These are phyloP conservation scores for Suillus tomentosus DNA, from an alignment of 768 basidiomycete genomes.

Conservation along the genomic window DNA sequence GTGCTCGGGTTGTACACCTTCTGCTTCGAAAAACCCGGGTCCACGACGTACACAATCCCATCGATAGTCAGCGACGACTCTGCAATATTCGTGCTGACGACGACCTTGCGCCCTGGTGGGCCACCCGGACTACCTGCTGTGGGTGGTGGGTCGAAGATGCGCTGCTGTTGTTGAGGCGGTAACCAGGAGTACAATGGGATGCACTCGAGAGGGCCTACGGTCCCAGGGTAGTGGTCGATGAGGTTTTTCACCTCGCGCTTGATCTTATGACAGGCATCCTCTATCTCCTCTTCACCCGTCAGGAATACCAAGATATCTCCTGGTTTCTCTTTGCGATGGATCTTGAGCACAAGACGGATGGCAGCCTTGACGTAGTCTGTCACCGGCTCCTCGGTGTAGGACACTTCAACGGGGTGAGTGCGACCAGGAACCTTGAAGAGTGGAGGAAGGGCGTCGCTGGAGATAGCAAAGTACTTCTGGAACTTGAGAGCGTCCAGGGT, in stretches of 20 bases:
- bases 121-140: constrained; percentile 58
- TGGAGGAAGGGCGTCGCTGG: constrained; percentile 52
- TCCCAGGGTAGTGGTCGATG: constrained; percentile 62
- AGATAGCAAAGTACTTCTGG: constrained; percentile 85
- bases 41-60: constrained; percentile 99
- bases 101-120: constrained; percentile 89
- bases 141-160: constrained; percentile 93
- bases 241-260: constrained; percentile 89
- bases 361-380: constrained; percentile 97
- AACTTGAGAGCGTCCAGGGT: constrained; percentile 97
- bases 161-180: constrained; percentile 92
- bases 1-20: constrained; percentile 98
- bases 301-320: constrained; percentile 95
- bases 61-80: constrained; percentile 98
- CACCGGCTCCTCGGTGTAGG: constrained; percentile 91
- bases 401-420: constrained; percentile 94
- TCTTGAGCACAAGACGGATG: constrained; percentile 94
- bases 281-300: constrained; percentile 98
- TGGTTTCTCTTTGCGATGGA: constrained; percentile 91
- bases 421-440: constrained; percentile 91
- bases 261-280: constrained; percentile 93
- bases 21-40: constrained; percentile 97
- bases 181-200: constrained; percentile 95
- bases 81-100: constrained; percentile 96
- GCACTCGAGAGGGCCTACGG: constrained; percentile 85